phyloP scores from a whole-genome alignment of 352 stramenopile species.

The Globisporangium nagaii region DNA sequence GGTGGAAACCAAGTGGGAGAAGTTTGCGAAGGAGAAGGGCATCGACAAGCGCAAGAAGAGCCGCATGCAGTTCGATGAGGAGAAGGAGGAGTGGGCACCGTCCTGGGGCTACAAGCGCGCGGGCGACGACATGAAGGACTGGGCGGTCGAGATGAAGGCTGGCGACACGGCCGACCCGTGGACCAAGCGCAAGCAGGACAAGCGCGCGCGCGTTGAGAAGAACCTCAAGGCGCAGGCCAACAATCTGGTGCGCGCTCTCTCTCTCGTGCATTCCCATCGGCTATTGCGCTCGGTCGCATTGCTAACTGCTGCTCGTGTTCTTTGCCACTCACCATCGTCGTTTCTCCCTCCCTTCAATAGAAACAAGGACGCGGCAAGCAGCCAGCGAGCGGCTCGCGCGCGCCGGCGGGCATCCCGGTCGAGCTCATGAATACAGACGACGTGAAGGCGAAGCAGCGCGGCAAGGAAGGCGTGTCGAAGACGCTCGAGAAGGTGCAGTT shows the following conservation, averaged over 20 bases:
- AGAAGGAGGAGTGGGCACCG: constrained; percentile 90
- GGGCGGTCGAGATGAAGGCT: constrained; percentile 92
- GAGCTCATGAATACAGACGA: constrained; percentile 82
- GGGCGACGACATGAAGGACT: constrained; percentile 87
- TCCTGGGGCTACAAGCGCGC: constrained; percentile 90
- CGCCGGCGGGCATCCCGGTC: constrained; percentile 84
- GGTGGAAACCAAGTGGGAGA: constrained; percentile 98
- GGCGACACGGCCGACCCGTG: constrained; percentile 93
- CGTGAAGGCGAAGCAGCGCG: constrained; percentile 75
- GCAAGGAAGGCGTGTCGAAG: constrained; percentile 85
- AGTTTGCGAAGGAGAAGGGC: constrained; percentile 97
- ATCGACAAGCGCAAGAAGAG: constrained; percentile 97
- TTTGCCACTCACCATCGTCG: too few relatives aligned
- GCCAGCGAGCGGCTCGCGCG: constrained; percentile 29
- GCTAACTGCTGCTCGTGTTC: too few relatives aligned
- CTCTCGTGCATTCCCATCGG: background rate
- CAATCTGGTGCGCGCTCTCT: constrained; percentile 40
- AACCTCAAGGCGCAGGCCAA: constrained; percentile 86
- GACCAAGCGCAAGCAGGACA: constrained; percentile 91
- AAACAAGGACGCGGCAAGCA: constrained; percentile 70
- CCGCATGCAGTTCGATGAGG: constrained; percentile 96
- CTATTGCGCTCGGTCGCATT: background rate
- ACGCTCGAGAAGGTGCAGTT: constrained; percentile 90
- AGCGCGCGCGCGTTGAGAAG: constrained; percentile 89
- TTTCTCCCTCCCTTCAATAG: too few relatives aligned